Evolutionary conservation across 2,329 filamentous ascomycete genomes (phyloP).

Genomic region (Tolypocladium sp.): DNA sequence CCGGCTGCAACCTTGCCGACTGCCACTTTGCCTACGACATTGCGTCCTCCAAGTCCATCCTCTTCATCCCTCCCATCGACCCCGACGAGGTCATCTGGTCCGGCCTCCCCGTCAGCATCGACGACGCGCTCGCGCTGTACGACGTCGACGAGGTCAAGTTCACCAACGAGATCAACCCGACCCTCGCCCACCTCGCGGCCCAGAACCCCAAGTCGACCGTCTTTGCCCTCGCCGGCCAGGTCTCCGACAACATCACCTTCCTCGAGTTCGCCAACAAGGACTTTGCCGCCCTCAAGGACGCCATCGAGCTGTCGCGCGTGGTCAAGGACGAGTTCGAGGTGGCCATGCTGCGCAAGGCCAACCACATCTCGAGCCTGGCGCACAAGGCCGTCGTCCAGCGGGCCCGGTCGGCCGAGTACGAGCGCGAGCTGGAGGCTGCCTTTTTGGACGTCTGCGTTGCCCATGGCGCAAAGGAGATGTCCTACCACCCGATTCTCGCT

Average conservation of each 20-base stretch:
- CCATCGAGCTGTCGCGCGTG: constrained; percentile 60
- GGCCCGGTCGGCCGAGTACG: constrained; percentile 59
- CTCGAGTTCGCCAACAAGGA: constrained; percentile 60
- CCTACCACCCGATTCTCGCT: constrained; percentile 82
- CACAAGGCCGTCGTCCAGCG: constrained; percentile 53
- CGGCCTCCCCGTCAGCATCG: constrained; percentile 68
- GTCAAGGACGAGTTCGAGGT: constrained; percentile 70
- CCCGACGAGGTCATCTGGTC: constrained; percentile 91
- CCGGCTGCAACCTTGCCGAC: constrained; percentile 73
- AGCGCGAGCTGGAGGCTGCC: constrained; percentile 72
- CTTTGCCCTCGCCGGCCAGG: constrained; percentile 71
- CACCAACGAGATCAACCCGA: constrained; percentile 66
- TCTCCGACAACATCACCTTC: constrained; percentile 64
- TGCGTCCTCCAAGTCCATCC: constrained; percentile 58
- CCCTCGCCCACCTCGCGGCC: constrained; percentile 45
- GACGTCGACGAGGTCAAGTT: constrained; percentile 73
- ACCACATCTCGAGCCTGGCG: constrained; percentile 57
- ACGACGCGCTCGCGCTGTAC: constrained; percentile 68
- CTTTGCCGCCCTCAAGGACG: constrained; percentile 42
- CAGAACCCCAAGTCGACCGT: constrained; percentile 36
- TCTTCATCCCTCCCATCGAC: constrained; percentile 86
- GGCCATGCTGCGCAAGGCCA: constrained; percentile 63
- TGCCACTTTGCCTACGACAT: constrained; percentile 77
- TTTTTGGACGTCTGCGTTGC: constrained; percentile 72
- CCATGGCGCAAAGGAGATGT: constrained; percentile 69